Evolutionary conservation across 768 basidiomycete species (phyloP).

Genomic region (Pholiota conissans): DNA sequence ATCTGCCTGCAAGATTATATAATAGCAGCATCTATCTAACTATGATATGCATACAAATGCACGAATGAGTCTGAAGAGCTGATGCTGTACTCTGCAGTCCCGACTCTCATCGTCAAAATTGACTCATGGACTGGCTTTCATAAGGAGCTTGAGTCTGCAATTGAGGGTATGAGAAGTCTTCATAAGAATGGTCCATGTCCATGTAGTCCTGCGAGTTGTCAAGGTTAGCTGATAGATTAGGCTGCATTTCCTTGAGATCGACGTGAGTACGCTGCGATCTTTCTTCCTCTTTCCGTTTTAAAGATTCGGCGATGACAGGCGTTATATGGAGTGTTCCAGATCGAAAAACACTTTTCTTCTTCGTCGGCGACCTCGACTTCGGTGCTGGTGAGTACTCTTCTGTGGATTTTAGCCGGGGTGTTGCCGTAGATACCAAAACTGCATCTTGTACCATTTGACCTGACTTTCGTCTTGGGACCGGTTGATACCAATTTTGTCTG

Average conservation of each 20-base stretch:
- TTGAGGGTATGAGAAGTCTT: constrained; percentile 33
- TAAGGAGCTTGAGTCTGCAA: constrained; percentile 59
- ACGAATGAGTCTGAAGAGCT: no score
- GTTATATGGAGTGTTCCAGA: constrained; percentile 28
- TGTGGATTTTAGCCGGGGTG: background rate
- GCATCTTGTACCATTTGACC: background rate
- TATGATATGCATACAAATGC: no score
- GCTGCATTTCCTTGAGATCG: background rate
- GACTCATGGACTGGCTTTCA: constrained; percentile 43
- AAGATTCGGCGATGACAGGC: constrained; percentile 10
- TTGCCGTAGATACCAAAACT: background rate
- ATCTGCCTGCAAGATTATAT: no score
- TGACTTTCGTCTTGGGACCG: constrained; percentile 12
- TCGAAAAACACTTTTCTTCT: constrained; percentile 18
- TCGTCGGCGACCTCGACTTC: constrained; percentile 1
- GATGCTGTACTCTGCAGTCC: no score
- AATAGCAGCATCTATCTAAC: no score
- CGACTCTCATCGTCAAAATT: constrained; percentile 14
- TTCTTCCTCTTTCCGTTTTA: background rate
- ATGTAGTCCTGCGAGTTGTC: constrained; percentile 15
- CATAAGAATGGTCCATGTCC: constrained; percentile 16
- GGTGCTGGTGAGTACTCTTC: background rate
- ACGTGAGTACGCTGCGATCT: background rate
- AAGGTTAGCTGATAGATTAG: background rate
- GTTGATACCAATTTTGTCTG: constrained; percentile 36